A percentile compares a stretch with the other conserved stretches of the same genome.
phyloP scores from a whole-genome alignment of 495 filamentous ascomycete species.

The Cladorrhinum samala region DNA sequence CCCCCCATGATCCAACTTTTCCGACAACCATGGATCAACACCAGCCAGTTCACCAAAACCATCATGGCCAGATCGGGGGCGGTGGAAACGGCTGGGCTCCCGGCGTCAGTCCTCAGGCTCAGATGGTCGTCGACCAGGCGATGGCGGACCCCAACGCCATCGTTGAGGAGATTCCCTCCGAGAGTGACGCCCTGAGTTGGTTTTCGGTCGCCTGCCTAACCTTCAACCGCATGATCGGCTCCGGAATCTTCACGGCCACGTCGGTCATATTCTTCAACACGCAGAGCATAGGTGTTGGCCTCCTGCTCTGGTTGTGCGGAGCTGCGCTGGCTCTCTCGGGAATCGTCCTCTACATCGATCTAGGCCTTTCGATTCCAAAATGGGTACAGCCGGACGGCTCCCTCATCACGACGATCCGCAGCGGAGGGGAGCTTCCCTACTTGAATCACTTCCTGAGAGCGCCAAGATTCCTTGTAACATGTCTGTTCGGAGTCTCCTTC shows the following conservation, averaged over 20 bases:
- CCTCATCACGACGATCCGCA: constrained; percentile 15
- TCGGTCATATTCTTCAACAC: constrained; percentile 18
- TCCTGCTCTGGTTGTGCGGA: constrained; percentile 16
- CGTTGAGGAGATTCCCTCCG: constrained; percentile 16
- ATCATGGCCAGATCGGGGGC: not conserved
- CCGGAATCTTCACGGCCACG: constrained; percentile 18
- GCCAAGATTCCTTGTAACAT: constrained; percentile 16
- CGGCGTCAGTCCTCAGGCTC: constrained; percentile 10
- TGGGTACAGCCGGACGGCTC: constrained; percentile 8
- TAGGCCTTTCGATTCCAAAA: constrained; percentile 15
- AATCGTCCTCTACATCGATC: constrained; percentile 15
- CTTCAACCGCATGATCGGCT: constrained; percentile 19
- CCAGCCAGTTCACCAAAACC: not conserved
- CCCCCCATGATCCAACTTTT: not conserved
- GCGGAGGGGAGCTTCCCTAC: constrained; percentile 20
- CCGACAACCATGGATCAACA: not conserved
- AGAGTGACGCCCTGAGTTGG: constrained; percentile 11
- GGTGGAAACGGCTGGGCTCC: constrained; percentile 9
- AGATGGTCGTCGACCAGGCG: constrained; percentile 12
- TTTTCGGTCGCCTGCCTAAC: constrained; percentile 15
- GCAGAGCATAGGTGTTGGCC: constrained; percentile 14
- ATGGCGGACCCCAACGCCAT: constrained; percentile 6
- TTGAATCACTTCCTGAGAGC: constrained; percentile 18
- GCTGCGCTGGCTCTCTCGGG: constrained; percentile 11
- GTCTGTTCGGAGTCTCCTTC: constrained; percentile 18